phyloP scores from a whole-genome alignment of 441 rosid genomes.

The Breynia disticha region DNA sequence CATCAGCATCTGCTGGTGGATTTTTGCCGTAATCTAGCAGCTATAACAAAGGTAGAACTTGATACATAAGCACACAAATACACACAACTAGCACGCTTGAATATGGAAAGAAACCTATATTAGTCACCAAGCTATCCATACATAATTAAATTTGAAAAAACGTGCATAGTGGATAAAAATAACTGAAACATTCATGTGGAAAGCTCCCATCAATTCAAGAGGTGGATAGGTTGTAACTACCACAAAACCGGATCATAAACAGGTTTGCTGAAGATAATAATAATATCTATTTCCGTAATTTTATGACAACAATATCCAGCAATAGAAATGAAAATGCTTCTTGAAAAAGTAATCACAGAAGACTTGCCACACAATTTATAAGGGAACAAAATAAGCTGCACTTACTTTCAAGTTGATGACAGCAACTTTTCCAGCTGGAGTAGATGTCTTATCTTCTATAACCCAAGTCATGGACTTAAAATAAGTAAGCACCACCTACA shows the following conservation, averaged over 20 bases:
- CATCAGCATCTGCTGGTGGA: conserved; percentile 47
- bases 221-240: background rate
- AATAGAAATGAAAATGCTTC: background rate
- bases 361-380: background rate
- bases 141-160: conserved; percentile 8
- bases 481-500: conserved; percentile 55
- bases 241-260: background rate
- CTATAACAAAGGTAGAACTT: conserved; percentile 19
- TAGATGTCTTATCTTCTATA: conserved; percentile 40
- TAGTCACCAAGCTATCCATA: background rate
- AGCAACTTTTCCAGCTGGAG: conserved; percentile 41
- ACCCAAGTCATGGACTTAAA: conserved; percentile 68
- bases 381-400: conserved; percentile 10
- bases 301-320: conserved; percentile 5
- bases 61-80: background rate
- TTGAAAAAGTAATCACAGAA: conserved; percentile 3
- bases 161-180: background rate
- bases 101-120: conserved; percentile 6
- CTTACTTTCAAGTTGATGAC: conserved; percentile 52
- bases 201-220: background rate
- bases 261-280: conserved; percentile 5
- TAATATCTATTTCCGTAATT: conserved; percentile 3
- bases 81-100: background rate
- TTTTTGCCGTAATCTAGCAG: conserved; percentile 50
- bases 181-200: too few species aligned